phyloP scores from a whole-genome alignment of 176 grass and related monocot species.

The Pharus latifolius region DNA sequence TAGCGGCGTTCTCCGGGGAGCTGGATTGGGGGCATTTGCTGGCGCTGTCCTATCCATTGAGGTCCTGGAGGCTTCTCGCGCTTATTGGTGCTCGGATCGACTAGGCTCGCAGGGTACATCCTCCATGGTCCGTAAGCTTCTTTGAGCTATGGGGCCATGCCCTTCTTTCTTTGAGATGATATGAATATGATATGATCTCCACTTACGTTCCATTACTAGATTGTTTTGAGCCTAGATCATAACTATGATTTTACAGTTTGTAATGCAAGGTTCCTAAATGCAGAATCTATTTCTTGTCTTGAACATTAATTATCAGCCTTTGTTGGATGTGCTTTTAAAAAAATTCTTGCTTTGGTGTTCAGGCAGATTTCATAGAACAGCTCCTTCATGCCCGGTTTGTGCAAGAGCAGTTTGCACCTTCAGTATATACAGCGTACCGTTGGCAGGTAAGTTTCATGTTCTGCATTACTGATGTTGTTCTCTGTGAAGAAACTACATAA shows the following conservation, averaged over 20 bases:
- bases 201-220: not conserved
- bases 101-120: slow-evolving; percentile 26
- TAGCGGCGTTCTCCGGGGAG: slow-evolving; percentile 53
- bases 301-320: not conserved
- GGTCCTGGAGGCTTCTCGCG: slow-evolving; percentile 61
- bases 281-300: not conserved
- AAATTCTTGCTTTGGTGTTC: slow-evolving; percentile 8
- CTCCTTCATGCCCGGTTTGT: slow-evolving; percentile 62
- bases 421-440: slow-evolving; percentile 24
- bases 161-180: slow-evolving; percentile 1
- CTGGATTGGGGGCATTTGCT: slow-evolving; percentile 55
- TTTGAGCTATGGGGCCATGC: not conserved
- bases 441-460: slow-evolving; percentile 57
- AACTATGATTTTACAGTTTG: not conserved
- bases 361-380: slow-evolving; percentile 87
- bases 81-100: slow-evolving; percentile 60
- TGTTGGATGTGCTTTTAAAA: not conserved
- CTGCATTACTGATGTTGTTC: not conserved
- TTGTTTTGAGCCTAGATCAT: not conserved
- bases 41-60: slow-evolving; percentile 66
- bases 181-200: no score
- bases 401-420: slow-evolving; percentile 44
- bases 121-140: slow-evolving; percentile 63
- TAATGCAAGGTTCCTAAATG: no score
- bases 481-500: not conserved